phyloP scores from a whole-genome alignment of 345 rosid genomes.

The Melaleuca alternifolia region DNA sequence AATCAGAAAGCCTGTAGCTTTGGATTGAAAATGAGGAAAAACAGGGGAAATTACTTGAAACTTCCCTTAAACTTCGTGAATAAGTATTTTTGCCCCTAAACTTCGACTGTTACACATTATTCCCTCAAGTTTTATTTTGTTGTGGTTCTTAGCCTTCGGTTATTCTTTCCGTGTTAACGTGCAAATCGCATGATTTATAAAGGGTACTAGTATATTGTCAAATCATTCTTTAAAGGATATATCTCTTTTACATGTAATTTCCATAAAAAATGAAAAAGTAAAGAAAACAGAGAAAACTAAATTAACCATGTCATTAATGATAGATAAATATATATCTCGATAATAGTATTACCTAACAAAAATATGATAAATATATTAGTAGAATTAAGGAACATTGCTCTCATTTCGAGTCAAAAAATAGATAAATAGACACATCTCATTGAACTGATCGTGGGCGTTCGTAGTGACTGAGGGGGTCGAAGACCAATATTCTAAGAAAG shows the following conservation, averaged over 20 bases:
- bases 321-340: neutral
- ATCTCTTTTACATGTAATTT: neutral
- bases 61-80: neutral
- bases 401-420: no score
- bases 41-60: neutral
- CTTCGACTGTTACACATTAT: neutral
- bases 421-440: no score
- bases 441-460: no score
- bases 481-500: neutral
- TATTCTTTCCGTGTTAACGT: neutral
- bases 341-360: neutral
- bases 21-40: neutral
- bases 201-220: neutral
- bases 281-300: neutral
- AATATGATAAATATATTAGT: neutral
- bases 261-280: neutral
- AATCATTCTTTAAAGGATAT: neutral
- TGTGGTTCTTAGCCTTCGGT: accelerated
- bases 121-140: neutral
- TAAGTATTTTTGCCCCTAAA: neutral
- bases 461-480: no score
- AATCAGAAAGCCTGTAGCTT: neutral
- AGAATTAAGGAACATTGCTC: neutral
- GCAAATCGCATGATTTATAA: neutral
- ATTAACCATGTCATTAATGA: neutral